phyloP scores from a whole-genome alignment of 257 asterid genomes.

The Linderniella brevidens region DNA sequence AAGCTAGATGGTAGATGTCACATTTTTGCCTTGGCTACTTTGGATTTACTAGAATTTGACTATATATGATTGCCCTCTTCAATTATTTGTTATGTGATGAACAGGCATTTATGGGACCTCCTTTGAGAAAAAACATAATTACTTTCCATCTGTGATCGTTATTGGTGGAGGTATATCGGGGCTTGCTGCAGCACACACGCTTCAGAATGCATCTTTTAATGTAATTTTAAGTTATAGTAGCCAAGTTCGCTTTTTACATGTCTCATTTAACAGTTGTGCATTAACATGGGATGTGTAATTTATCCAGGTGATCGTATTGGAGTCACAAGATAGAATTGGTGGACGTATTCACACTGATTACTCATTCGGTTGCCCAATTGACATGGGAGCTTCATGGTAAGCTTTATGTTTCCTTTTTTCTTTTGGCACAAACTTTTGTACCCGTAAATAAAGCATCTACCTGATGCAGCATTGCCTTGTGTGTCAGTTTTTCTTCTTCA shows the following conservation, averaged over 20 bases:
- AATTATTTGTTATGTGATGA: slow-evolving; percentile 11
- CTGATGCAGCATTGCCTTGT: too few relatives aligned
- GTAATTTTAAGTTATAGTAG: slow-evolving; percentile 15
- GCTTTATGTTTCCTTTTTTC: slow-evolving; percentile 9
- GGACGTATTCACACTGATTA: slow-evolving; percentile 91
- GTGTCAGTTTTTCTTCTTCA: too few relatives aligned
- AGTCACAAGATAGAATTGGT: slow-evolving; percentile 84
- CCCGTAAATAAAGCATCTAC: too few relatives aligned
- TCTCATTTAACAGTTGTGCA: neutral
- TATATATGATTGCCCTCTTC: slow-evolving; percentile 4
- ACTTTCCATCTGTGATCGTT: slow-evolving; percentile 63
- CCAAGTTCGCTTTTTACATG: neutral
- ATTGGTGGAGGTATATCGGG: slow-evolving; percentile 99
- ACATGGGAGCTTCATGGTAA: slow-evolving; percentile 99
- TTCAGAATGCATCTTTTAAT: slow-evolving; percentile 79
- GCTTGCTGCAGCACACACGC: slow-evolving; percentile 76
- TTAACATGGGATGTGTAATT: slow-evolving; percentile 5
- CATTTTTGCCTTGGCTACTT: neutral
- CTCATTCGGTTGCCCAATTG: slow-evolving; percentile 93
- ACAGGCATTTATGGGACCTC: slow-evolving; percentile 36
- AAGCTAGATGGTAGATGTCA: neutral
- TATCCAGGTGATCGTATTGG: slow-evolving; percentile 70
- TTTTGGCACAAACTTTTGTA: neutral
- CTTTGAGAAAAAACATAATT: slow-evolving; percentile 33
- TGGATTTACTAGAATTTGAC: neutral